These are phyloP conservation scores for Globisporangium spinosum DNA, from an alignment of 352 stramenopile species.

Conservation along the genomic window DNA sequence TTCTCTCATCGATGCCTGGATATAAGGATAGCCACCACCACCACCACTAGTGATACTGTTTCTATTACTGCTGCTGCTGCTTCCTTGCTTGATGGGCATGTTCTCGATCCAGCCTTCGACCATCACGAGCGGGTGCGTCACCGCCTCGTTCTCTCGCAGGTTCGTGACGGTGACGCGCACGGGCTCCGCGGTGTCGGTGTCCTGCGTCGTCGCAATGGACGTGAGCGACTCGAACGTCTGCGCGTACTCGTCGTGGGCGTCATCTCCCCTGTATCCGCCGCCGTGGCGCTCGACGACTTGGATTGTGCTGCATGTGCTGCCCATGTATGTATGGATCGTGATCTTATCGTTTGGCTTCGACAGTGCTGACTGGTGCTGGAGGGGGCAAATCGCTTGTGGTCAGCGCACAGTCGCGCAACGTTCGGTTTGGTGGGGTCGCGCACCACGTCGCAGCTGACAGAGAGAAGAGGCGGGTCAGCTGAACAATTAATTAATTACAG, in stretches of 20 bases:
- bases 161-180: conserved; percentile 69
- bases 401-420: not conserved
- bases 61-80: conserved; percentile 28
- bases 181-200: not conserved
- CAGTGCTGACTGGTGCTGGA: not conserved
- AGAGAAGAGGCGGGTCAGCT: conserved; percentile 4
- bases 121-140: conserved; percentile 50
- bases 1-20: conserved; percentile 8
- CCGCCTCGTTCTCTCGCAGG: conserved; percentile 69
- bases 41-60: conserved; percentile 27
- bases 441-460: not conserved
- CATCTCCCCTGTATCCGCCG: not conserved
- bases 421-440: not conserved
- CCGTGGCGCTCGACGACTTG: conserved; percentile 10
- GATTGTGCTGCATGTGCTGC: conserved; percentile 13
- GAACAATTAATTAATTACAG: not conserved
- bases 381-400: not conserved
- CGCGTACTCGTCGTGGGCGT: not conserved
- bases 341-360: not conserved
- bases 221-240: conserved; percentile 6
- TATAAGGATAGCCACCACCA: conserved; percentile 21
- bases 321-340: conserved; percentile 7
- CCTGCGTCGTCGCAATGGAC: not conserved
- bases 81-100: conserved; percentile 9
- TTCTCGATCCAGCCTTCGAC: conserved; percentile 38